A percentile compares a stretch with the other conserved stretches of the same genome.
Conservation (phyloP, 371 early-diverging fungal species). For the Mortierella sp. region DNA sequence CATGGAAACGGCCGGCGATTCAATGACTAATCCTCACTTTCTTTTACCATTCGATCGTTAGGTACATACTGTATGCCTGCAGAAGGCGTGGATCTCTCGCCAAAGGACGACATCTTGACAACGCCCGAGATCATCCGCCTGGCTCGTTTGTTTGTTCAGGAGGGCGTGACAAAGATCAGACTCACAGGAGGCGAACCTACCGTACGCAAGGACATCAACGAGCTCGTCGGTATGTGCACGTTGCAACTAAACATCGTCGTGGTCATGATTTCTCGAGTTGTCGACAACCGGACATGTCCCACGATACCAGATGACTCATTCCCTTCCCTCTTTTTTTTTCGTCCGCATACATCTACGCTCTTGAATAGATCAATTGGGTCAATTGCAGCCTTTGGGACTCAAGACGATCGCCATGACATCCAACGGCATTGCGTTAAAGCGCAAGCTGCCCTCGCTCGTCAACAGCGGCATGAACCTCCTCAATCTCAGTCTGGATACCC, state of each 20-base stretch:
- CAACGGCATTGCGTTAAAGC: conserved; percentile 91
- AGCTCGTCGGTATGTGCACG: conserved; percentile 74
- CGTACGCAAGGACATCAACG: conserved; percentile 89
- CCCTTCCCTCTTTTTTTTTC: neutral
- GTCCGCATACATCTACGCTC: neutral
- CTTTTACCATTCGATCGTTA: conserved; percentile 24
- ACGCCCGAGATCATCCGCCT: conserved; percentile 86
- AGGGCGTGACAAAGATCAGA: conserved; percentile 94
- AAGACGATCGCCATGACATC: conserved; percentile 91
- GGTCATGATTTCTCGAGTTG: neutral
- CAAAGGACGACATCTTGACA: conserved; percentile 76
- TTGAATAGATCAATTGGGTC: conserved; percentile 71
- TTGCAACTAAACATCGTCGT: neutral
- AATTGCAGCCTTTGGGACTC: conserved; percentile 79
- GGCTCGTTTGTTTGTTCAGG: conserved; percentile 85
- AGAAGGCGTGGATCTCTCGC: conserved; percentile 88
- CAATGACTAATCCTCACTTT: neutral
- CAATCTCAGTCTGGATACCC: conserved; percentile 93
- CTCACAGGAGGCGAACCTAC: conserved; percentile 98
- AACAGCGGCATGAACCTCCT: conserved; percentile 85
- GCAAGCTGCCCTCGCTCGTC: conserved; percentile 81
- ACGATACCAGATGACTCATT: conserved; percentile 22
- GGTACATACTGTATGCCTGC: conserved; percentile 98
- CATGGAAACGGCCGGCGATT: neutral
- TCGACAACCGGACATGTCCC: neutral